Percentiles rank a stretch among this genome's conserved stretches.
Evolutionary conservation across 2,329 filamentous ascomycete genomes (phyloP).

Genomic region (Pseudophaeomoniella oleicola): DNA sequence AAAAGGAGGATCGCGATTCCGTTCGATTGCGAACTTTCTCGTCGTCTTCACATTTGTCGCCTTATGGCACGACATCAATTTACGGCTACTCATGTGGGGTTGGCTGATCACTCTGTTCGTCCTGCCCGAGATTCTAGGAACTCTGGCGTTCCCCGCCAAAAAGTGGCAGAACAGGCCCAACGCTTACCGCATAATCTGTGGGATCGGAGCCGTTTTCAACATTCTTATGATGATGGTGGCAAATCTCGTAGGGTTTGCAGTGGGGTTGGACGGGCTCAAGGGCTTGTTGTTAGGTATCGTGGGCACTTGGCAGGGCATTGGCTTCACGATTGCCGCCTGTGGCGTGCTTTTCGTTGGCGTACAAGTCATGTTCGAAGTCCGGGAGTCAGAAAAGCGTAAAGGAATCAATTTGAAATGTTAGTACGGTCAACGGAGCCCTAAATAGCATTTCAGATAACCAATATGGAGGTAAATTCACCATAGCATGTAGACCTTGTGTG

Average conservation of each 20-base stretch:
- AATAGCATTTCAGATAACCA: not conserved
- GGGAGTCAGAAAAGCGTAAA: slow-evolving; percentile 67
- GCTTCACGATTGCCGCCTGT: slow-evolving; percentile 60
- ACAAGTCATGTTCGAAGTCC: slow-evolving; percentile 93
- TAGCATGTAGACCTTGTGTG: not conserved
- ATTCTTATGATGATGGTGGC: slow-evolving; percentile 91
- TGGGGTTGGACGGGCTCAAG: slow-evolving; percentile 76
- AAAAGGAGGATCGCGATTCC: slow-evolving; percentile 26
- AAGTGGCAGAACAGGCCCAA: slow-evolving; percentile 58
- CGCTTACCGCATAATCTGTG: slow-evolving; percentile 65
- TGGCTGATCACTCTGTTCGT: slow-evolving; percentile 95
- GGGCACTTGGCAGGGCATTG: slow-evolving; percentile 57
- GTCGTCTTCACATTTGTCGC: slow-evolving; percentile 93
- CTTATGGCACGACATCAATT: slow-evolving; percentile 92
- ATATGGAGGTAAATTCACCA: not conserved
- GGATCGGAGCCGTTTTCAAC: slow-evolving; percentile 66
- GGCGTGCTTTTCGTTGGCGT: slow-evolving; percentile 66
- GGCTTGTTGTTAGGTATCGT: slow-evolving; percentile 63
- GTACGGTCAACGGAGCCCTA: not conserved
- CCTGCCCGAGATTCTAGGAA: slow-evolving; percentile 66
- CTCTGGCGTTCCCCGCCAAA: slow-evolving; percentile 55
- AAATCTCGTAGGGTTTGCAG: slow-evolving; percentile 87
- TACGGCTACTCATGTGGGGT: slow-evolving; percentile 83
- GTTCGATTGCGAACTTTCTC: slow-evolving; percentile 60
- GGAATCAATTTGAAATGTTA: slow-evolving; percentile 77